Base-by-base conservation (phyloP, 208 protist genomes). In the Angomonas deanei region DNA sequence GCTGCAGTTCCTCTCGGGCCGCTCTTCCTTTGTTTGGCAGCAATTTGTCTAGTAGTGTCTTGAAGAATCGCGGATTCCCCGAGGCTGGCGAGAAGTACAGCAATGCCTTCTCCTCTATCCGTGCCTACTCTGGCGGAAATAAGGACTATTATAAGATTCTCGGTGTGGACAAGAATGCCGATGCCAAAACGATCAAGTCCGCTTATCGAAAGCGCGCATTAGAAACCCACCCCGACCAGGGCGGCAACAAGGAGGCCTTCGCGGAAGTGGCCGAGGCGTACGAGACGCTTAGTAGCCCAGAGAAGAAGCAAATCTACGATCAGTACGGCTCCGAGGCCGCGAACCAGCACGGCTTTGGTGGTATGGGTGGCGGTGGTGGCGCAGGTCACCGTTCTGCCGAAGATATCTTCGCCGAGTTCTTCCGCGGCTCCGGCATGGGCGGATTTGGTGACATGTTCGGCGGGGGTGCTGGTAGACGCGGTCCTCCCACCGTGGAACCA, bases 241-340 rank as follows among this genome's bases (percentile, higher is more conserved):
- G 92, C 30, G 92, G 92, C 27, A 93, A 92, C 60, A 93, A 92
- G 74, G 92, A 97, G 66, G 92, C 95, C 65, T 97, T 97, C 63
- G 78, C 85, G 0, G 82, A 94, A 67, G 74, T 96, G 13, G 83
- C 85, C 21, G 86, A 97, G 73, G 98, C 98, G 3, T 99, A 99
- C 70, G 97, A 99, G 64, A 91, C 99, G 13, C 85, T 99, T 21
- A 92, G 75, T 56, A 97, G 99, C 64, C 55, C 82, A 10, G 79
- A 99, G 50, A 99, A 99, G 76, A 79, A 89, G 49, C 70, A 89
- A 34, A 61, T 99, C 11, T 99, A 99, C 69, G 98, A 99, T 68
- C 86, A 98, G 69, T 96, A 96, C 69, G 91, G 91, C 1, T 85
- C 85, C 27, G 91, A 96, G 56, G 91, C 85, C 17, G 91, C 84